Evolutionary conservation across 148 eudicot species (phyloP).

Genomic region (Rhododendron ferrugineum): DNA sequence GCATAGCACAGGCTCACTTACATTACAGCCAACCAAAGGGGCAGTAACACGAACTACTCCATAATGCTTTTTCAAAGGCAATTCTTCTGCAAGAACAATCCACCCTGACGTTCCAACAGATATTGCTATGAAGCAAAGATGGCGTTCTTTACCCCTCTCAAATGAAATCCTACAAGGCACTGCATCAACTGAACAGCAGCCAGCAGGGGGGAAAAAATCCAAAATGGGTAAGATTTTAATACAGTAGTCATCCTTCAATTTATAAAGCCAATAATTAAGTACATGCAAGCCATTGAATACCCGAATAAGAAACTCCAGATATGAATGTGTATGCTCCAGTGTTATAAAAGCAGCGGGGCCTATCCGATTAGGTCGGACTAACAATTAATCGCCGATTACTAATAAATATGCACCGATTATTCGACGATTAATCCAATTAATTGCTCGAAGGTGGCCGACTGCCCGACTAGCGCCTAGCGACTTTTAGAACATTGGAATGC

Average conservation of each 20-base stretch:
- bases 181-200: conserved; percentile 65
- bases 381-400: no score
- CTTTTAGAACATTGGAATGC: no score
- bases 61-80: conserved; percentile 40
- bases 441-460: no score
- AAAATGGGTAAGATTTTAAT: not conserved
- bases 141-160: conserved; percentile 96
- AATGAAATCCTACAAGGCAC: conserved; percentile 96
- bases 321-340: not conserved
- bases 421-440: no score
- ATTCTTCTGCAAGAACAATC: conserved; percentile 87
- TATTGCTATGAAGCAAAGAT: conserved; percentile 63
- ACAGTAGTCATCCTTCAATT: not conserved
- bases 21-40: conserved; percentile 89
- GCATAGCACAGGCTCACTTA: conserved; percentile 28
- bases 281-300: not conserved
- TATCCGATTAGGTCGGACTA: no score
- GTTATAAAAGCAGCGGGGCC: no score
- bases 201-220: not conserved
- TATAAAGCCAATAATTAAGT: not conserved
- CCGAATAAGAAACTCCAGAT: not conserved
- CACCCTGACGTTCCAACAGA: conserved; percentile 78
- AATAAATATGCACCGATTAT: no score
- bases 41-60: conserved; percentile 86
- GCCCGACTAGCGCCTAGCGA: no score